Percentiles rank a stretch among this genome's conserved stretches.
Conservation (phyloP, 805 yeast genomes). For the Suhomyces prunicola region DNA sequence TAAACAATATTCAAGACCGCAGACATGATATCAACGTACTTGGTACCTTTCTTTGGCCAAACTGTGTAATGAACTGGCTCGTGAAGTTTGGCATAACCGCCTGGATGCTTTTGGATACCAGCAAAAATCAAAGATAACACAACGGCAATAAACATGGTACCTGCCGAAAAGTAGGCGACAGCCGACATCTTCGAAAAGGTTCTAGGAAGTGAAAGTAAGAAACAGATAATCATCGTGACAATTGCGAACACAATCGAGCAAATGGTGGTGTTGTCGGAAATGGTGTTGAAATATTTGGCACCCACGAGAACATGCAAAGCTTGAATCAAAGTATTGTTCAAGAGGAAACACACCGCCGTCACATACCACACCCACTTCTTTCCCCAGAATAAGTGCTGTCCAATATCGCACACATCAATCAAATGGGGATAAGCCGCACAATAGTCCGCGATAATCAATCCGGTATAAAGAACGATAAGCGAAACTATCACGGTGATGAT, state of each 20-base stretch:
- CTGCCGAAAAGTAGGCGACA: slow-evolving; percentile 53
- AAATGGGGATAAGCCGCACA: slow-evolving; percentile 52
- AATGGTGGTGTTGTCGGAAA: slow-evolving; percentile 42
- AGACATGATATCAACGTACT: slow-evolving; percentile 51
- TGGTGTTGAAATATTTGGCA: slow-evolving; percentile 56
- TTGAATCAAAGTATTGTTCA: slow-evolving; percentile 56
- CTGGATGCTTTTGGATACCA: slow-evolving; percentile 50
- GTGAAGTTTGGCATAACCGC: slow-evolving; percentile 21
- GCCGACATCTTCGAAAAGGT: slow-evolving; percentile 51
- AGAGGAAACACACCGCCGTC: slow-evolving; percentile 52
- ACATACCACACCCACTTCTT: slow-evolving; percentile 52
- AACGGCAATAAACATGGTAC: slow-evolving; percentile 57
- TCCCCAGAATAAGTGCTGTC: slow-evolving; percentile 54
- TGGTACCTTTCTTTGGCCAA: slow-evolving; percentile 53
- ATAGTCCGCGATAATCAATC: slow-evolving; percentile 51
- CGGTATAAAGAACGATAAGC: slow-evolving; percentile 51
- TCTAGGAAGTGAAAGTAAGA: slow-evolving; percentile 52
- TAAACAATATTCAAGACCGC: slow-evolving; percentile 59
- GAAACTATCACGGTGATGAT: slow-evolving; percentile 53
- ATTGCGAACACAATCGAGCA: slow-evolving; percentile 55
- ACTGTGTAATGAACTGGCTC: slow-evolving; percentile 43
- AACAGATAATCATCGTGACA: slow-evolving; percentile 47
- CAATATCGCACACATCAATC: slow-evolving; percentile 56
- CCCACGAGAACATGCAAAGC: slow-evolving; percentile 61
- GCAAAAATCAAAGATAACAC: slow-evolving; percentile 51